Evolutionary conservation across 225 moss, liverwort and hornwort species (phyloP), one percentile per base, ranked within the genome.

Genomic region (Sphagnum tenellum): DNA sequence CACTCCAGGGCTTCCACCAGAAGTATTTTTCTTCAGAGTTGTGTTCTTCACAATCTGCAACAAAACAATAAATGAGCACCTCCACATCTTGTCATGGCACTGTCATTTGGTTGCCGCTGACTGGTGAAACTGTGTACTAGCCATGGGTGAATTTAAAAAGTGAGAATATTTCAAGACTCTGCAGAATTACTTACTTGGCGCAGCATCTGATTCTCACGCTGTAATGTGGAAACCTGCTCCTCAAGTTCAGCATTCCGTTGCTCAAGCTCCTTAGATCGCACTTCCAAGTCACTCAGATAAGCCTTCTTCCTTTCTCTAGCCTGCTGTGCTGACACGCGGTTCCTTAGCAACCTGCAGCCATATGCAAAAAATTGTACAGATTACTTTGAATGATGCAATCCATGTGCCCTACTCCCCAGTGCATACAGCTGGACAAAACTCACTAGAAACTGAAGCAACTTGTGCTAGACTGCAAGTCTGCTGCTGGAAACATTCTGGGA

Each of bases 221-320:
- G 84, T 61, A 98, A 78, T 0, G 90, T 98, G 3, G 90, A 89
- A 4, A 98, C 89, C 68, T 77, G 89, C 69, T 98, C 90, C 71
- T 93, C 98, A 64, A 93, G 69, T 64, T 98, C 93, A 70, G 90
- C 98, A 67, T 89, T 90, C 5, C 85, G 83, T 53, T 86, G 93
- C 61, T 89, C 83, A 49, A 93, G 72, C 57, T 98, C 98, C 74
- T 93, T 98, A 2, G 90, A 88, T 66, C 86, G 80, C 3, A 82
- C 71, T 77, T 98, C 98, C 72, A 98, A 77, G 51, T 98, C 98
- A 64, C 87, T 84, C 44, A 98, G 77, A 44, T 98, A 98, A 0
- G 90, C 93, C 74, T 98, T 98, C 71, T 98, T 98, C 44, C 98
- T 82, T 69, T 98, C 98, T 70, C 98, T 82, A 52, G 98, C 98